These are phyloP conservation scores for Vaccinium myrtillus DNA, from an alignment of 148 eudicot species.

Conservation along the genomic window DNA sequence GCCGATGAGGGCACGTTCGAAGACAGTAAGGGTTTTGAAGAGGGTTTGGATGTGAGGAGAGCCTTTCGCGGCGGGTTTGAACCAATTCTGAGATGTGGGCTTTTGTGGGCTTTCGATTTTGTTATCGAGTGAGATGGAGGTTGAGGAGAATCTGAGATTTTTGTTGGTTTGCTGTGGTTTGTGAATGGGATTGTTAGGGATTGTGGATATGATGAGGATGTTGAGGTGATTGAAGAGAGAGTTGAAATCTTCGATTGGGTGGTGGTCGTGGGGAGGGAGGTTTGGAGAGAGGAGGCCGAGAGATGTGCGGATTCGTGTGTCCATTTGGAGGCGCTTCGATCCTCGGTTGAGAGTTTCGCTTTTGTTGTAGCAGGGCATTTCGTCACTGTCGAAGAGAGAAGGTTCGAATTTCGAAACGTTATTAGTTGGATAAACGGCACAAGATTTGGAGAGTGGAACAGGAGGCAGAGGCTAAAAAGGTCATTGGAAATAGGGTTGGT, in stretches of 20 bases:
- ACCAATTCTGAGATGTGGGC: slow-evolving; percentile 39
- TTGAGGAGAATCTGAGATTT: slow-evolving; percentile 50
- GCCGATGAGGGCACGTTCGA: slow-evolving; percentile 80
- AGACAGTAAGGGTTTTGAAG: slow-evolving; percentile 50
- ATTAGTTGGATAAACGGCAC: no score
- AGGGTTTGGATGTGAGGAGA: slow-evolving; percentile 29
- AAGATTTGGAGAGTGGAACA: no score
- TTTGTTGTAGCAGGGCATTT: not conserved
- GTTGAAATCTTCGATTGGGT: slow-evolving; percentile 37
- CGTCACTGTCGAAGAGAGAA: not conserved
- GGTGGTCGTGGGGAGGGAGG: not conserved
- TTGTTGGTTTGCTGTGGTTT: not conserved
- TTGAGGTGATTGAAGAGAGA: slow-evolving; percentile 59
- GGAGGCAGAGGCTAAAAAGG: no score
- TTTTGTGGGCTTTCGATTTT: slow-evolving; percentile 31
- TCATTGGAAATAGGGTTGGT: no score
- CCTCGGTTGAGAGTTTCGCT: not conserved
- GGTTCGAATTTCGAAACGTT: not conserved
- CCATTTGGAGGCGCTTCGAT: slow-evolving; percentile 22
- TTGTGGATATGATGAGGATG: slow-evolving; percentile 37
- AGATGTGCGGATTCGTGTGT: slow-evolving; percentile 33
- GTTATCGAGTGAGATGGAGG: slow-evolving; percentile 47
- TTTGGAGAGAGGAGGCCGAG: slow-evolving; percentile 33
- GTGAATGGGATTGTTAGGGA: slow-evolving; percentile 22
- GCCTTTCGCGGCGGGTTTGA: slow-evolving; percentile 41